Percentiles rank a stretch among this genome's conserved stretches.
Evolutionary conservation across 306 rosid species (phyloP).

Genomic region (Myrica gale): DNA sequence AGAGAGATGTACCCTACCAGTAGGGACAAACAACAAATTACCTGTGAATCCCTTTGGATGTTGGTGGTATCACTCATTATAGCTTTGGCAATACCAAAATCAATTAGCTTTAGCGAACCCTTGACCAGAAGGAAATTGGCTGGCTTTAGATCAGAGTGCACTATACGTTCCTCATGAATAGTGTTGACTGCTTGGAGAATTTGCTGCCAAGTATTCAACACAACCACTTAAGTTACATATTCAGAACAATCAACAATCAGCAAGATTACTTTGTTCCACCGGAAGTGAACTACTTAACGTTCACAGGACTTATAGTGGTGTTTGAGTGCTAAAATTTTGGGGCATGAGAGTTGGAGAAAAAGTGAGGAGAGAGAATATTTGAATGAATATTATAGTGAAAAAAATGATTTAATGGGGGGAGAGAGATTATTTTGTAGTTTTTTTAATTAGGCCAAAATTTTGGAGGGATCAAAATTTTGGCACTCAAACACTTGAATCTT

Average conservation of each 20-base stretch:
- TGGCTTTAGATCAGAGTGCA: slow-evolving; percentile 97
- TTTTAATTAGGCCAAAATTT: too few relatives aligned
- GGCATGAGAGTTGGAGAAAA: too few relatives aligned
- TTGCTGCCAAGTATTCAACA: slow-evolving; percentile 61
- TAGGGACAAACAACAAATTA: slow-evolving; percentile 23
- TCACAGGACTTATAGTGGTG: not conserved
- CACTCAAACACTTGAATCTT: not conserved
- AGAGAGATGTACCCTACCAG: not conserved
- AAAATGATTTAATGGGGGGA: too few relatives aligned
- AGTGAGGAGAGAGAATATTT: too few relatives aligned
- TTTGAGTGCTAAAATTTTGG: too few relatives aligned
- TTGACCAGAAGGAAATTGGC: slow-evolving; percentile 93
- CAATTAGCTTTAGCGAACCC: slow-evolving; percentile 91
- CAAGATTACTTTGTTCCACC: not conserved
- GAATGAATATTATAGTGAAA: too few relatives aligned
- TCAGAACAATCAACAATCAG: not conserved
- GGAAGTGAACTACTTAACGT: not conserved
- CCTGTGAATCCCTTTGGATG: slow-evolving; percentile 96
- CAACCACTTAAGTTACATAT: slow-evolving; percentile 23
- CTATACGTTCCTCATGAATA: slow-evolving; percentile 90
- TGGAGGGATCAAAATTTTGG: too few relatives aligned
- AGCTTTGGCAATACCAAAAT: slow-evolving; percentile 97
- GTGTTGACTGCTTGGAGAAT: slow-evolving; percentile 90
- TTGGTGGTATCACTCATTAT: slow-evolving; percentile 94
- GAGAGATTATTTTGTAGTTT: too few relatives aligned